A percentile compares a stretch with the other conserved stretches of the same genome.
Conservation (phyloP, 768 basidiomycete species). For the Clitopilus hobsonii region DNA sequence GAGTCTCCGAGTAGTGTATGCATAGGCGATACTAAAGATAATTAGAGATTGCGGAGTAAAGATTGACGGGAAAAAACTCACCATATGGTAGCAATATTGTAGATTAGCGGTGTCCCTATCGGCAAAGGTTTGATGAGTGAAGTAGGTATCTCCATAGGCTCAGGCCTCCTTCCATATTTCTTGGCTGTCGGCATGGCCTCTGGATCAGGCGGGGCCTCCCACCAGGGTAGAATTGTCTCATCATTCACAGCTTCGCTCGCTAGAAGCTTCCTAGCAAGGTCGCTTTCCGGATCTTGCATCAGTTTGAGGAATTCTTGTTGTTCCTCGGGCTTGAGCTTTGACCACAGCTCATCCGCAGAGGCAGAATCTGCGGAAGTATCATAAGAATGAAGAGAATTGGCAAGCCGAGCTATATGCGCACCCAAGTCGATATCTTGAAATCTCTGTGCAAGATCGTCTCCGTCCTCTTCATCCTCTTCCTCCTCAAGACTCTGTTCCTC, state of each 20-base stretch:
- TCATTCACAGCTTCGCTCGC: constrained; percentile 49
- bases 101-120: constrained; percentile 43
- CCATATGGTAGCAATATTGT: constrained; percentile 69
- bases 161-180: constrained; percentile 34
- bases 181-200: constrained; percentile 4
- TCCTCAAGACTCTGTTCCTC: constrained; percentile 53
- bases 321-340: constrained; percentile 55
- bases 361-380: constrained; percentile 39
- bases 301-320: constrained; percentile 54
- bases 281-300: constrained; percentile 58
- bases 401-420: constrained; percentile 22
- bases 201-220: constrained; percentile 37
- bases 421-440: constrained; percentile 61
- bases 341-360: constrained; percentile 56
- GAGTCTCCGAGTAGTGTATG: constrained; percentile 60
- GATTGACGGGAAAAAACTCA: constrained; percentile 28
- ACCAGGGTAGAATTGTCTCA: constrained; percentile 66
- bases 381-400: neutral
- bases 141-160: constrained; percentile 40
- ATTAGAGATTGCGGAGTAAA: constrained; percentile 4
- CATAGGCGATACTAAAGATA: constrained; percentile 56
- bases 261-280: constrained; percentile 55
- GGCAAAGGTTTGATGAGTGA: constrained; percentile 35
- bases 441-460: constrained; percentile 41
- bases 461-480: constrained; percentile 31